Conservation (phyloP, 2,329 filamentous ascomycete genomes). For the Penicillium sp. region DNA sequence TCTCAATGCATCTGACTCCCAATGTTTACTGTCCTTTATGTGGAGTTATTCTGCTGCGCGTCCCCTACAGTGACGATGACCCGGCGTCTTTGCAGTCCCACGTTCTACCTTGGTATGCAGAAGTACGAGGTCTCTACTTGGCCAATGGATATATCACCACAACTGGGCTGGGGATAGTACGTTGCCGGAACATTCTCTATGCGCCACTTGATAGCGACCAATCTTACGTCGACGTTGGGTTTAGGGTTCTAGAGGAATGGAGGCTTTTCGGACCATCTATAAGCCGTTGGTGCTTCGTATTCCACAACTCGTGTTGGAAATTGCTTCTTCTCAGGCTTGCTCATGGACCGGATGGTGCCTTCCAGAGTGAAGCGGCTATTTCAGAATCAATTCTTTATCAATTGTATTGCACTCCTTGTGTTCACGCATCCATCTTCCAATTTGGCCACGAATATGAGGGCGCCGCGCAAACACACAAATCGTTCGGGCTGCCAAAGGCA, state of each 20-base stretch:
- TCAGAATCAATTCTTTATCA: background rate
- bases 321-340: background rate
- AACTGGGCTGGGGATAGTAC: background rate
- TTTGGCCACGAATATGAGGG: background rate
- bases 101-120: background rate
- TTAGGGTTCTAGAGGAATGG: background rate
- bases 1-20: background rate
- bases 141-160: background rate
- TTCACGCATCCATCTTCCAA: background rate
- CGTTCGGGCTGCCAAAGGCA: background rate
- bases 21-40: background rate
- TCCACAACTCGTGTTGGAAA: background rate
- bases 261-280: background rate
- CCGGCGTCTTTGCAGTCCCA: background rate
- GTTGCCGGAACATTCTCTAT: background rate
- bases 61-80: background rate
- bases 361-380: background rate
- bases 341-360: background rate
- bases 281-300: background rate
- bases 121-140: background rate
- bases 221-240: background rate
- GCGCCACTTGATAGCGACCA: background rate
- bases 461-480: background rate
- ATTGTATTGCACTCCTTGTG: background rate
- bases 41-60: background rate